Base-by-base conservation (phyloP, 306 rosid species). In the Trifolium fragiferum region DNA sequence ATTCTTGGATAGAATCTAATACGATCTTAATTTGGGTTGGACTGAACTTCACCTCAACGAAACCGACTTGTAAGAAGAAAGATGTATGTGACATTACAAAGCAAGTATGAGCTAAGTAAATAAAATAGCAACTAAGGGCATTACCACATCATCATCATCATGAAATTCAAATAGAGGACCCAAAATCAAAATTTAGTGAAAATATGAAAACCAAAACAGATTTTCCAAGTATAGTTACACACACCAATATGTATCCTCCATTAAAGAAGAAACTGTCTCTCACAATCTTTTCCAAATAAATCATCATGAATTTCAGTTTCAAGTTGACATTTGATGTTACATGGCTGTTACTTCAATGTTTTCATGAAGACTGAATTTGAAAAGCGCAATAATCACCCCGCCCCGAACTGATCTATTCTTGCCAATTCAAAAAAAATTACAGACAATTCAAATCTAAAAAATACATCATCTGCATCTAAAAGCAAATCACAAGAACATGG, bases 81-180 rank as follows among this genome's bases (percentile, higher is more conserved):
- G 7, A 60, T 15, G 49, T 53, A 30, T 15, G 38, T 53, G 6
- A 35, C 72, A 74, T 63, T 64, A 25, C 8, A 0, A 13, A 37
- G 50, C 73, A 23, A 50, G 55, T 66, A 51, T 72, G 20, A 21
- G 65, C 47, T 37, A 65, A 46, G 61, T 62, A 62, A 63, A 75
- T 5, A 49, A 50, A 37, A 40, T 13, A 59, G 44, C 55, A 32
- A 63, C 10, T 35, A 44, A n/a, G 57, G 66, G 64, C 4, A 12
- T 14, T 55, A 10, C 23, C 14, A 53, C 27, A 9, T 51, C 27
- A 51, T 18, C 58, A 51, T 51, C 58, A 51, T 51, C 25, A 53
- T 51, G 59, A 53, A 18, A 53, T 53, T 55, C 33, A 55, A 55
- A 27, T 3, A n/a, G 49, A 33, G 2, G 70, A n/a, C 61, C 37